Base-by-base conservation (phyloP, 306 rosid genomes). In the Cicer chorassanicum region DNA sequence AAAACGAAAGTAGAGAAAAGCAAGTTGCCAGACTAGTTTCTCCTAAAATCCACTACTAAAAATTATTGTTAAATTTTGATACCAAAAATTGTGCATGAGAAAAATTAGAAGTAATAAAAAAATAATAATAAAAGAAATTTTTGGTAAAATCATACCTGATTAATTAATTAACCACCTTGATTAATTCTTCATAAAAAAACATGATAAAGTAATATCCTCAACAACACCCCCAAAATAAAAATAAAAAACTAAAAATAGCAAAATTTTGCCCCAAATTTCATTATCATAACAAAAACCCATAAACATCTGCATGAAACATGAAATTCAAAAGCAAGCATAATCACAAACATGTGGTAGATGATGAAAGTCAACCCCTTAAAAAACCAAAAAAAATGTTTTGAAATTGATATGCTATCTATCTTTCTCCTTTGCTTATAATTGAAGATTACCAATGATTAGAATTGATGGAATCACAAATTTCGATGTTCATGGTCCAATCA, bases 401-500 rank as follows among this genome's bases (percentile, higher is more conserved):
- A 83, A 77, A 68, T 81, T 77, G 78, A 75, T 69, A 67, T 43
- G 59, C 78, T 29, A 76, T 55, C 65, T 68, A 68, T 41, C 60
- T 70, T 68, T 51, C 63, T 6, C 68, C 4, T 72, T 46, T 48
- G 56, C 49, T 60, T 80, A 12, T 7, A 49, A 12, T 14, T 76
- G 53, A 75, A 76, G 70, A 73, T 80, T 86, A 92, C 99, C 99
- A 95, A 42, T 86, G 95, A 87, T 84, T 80, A 65, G 97, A 90
- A 87, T 95, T 95, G 86, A 95, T 81, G 72, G 99, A 95, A 79
- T 95, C 99, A 64, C 99, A 95, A 80, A 95, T 95, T 82, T 92
- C 98, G 79, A 95, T 95, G 82, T 95, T 95, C 91, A 95, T 92
- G 65, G 99, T 92, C 99, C 99, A 95, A 90, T 95, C 99, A 70